Percentiles rank a stretch among this genome's conserved stretches.
Conservation (phyloP, 1,284 basidiomycete species). For the Ganoderma lingzhi region DNA sequence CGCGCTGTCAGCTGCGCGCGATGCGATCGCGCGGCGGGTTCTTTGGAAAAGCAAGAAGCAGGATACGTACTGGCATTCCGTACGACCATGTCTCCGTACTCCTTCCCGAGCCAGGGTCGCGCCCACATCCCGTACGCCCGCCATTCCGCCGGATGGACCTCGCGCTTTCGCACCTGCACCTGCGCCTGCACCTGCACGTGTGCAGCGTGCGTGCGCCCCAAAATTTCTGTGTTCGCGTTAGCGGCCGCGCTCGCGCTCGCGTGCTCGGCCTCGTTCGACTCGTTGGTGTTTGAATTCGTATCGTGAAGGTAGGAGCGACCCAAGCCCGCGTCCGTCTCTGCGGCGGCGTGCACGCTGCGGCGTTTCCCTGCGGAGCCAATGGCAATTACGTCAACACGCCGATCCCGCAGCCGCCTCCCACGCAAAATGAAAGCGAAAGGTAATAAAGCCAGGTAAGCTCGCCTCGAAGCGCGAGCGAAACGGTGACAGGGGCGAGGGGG, state of each 20-base stretch:
- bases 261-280: not conserved
- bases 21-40: conserved; percentile 9
- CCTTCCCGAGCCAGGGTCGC: conserved; percentile 34
- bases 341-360: not conserved
- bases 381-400: conserved; percentile 3
- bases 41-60: not conserved
- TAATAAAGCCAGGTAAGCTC: not conserved
- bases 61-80: conserved; percentile 39
- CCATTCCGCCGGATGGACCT: conserved; percentile 36
- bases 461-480: not conserved
- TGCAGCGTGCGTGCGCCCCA: conserved; percentile 6
- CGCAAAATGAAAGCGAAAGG: not conserved
- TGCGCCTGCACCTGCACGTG: not conserved
- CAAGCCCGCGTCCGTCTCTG: not conserved
- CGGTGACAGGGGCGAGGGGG: not conserved
- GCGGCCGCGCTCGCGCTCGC: not conserved
- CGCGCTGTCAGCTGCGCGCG: conserved; percentile 14
- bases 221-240: not conserved
- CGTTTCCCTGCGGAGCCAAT: not conserved
- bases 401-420: conserved; percentile 1
- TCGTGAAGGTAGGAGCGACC: not conserved
- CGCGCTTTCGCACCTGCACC: conserved; percentile 5
- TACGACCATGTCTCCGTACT: conserved; percentile 30
- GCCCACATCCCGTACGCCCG: conserved; percentile 43
- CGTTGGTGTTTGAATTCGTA: not conserved